These are phyloP conservation scores for Pichia sp. DNA, from an alignment of 1,139 yeast species.

Conservation along the genomic window DNA sequence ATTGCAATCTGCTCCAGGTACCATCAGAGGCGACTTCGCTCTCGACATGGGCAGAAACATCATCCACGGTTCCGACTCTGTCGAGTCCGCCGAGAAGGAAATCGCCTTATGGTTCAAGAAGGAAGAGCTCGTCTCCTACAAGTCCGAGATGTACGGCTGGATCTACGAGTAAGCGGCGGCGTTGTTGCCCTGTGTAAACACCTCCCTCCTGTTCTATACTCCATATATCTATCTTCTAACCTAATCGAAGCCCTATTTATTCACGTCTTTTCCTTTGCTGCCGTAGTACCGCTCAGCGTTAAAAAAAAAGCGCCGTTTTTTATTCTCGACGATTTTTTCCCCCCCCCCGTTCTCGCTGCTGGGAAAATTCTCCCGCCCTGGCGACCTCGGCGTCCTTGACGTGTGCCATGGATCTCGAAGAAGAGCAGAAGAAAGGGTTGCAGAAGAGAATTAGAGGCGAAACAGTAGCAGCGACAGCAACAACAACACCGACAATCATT, in stretches of 20 bases:
- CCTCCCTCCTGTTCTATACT: neutral
- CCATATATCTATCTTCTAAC: constrained; percentile 1
- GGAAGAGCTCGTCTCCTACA: constrained; percentile 93
- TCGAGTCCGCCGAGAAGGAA: constrained; percentile 95
- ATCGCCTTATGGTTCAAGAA: constrained; percentile 96
- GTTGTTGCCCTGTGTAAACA: neutral
- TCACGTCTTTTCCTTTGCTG: neutral
- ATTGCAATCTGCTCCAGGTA: constrained; percentile 94
- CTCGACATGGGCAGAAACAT: constrained; percentile 99
- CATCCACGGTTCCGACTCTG: constrained; percentile 99
- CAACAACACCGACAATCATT: neutral
- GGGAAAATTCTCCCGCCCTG: neutral
- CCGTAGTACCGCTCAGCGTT: no score
- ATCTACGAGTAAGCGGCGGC: constrained; percentile 72
- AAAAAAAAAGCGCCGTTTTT: neutral
- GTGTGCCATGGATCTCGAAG: neutral
- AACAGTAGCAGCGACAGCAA: neutral
- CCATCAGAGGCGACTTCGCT: constrained; percentile 98
- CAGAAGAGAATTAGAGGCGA: neutral
- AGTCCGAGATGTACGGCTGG: constrained; percentile 80
- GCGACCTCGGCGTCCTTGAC: neutral
- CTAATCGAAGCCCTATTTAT: neutral
- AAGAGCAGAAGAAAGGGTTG: neutral
- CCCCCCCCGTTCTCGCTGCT: neutral
- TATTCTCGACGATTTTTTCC: neutral